Evolutionary conservation across 306 rosid genomes (phyloP), one percentile per base, ranked within the genome.

Genomic region (Vigna nakashimae): DNA sequence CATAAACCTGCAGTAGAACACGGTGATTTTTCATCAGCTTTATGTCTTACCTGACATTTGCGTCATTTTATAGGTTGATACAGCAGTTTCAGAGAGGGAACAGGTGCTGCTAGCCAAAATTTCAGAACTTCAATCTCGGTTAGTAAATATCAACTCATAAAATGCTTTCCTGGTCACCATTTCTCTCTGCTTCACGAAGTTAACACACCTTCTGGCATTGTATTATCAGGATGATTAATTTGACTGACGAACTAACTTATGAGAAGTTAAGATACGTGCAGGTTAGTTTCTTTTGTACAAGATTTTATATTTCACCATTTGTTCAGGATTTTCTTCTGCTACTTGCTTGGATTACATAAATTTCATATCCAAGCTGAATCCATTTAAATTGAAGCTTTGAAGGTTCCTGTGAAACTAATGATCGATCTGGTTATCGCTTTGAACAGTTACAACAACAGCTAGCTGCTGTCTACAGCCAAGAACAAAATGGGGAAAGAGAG

Each of bases 111-210:
- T 86, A 40, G 66, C 80, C 79, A 90, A 80, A 84, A 82, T 93
- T 85, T 85, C 94, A n/a, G 99, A 96, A 87, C 97, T 96, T 78
- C 94, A 90, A 73, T 77, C 92, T 60, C 87, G 96, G 99, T 92
- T 38, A 66, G 93, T 82, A 51, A 74, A 18, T 74, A 34, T 42
- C 60, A 48, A 22, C 34, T 58, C 78, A 26, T 58, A 24, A n/a
- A 70, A 66, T 22, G 74, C 50, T 82, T 69, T 49, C 9, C 11
- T 34, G 71, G 64, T 64, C 30, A 60, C 70, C 66, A 24, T 65
- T 82, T 67, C 65, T 62, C 36, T 42, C 36, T 53, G 84, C 75
- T 51, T 64, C n/a, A 36, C 48, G 50, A 72, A 24, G 45, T 72
- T 45, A 56, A 66, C 53, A 78, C 60, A 32, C 71, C 80, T 36